These are phyloP conservation scores for Glycine soja DNA, from an alignment of 306 rosid species.

Conservation along the genomic window DNA sequence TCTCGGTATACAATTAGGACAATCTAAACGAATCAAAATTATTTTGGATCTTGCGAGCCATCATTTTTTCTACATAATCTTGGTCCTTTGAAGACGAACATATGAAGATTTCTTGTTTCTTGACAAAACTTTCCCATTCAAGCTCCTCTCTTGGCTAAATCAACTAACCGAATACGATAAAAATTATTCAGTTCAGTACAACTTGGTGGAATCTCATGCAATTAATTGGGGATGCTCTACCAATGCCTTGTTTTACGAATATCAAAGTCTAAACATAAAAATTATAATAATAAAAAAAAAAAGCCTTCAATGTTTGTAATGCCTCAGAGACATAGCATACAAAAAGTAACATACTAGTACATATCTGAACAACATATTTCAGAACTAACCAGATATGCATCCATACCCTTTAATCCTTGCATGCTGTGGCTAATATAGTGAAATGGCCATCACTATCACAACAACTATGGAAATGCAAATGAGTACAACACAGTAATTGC, in stretches of 20 bases:
- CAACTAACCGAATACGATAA: background rate
- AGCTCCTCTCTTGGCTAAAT: conserved; percentile 5
- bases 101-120: background rate
- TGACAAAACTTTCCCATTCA: background rate
- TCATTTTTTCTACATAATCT: background rate
- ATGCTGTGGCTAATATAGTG: background rate
- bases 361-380: background rate
- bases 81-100: background rate
- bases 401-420: conserved; percentile 17
- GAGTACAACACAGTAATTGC: conserved; percentile 29
- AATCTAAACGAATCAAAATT: background rate
- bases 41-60: background rate
- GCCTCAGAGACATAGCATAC: background rate
- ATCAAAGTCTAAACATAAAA: conserved; percentile 14
- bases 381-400: conserved; percentile 9
- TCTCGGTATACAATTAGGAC: background rate
- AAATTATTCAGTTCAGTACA: background rate
- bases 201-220: conserved; percentile 13
- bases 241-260: background rate
- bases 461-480: conserved; percentile 34
- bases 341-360: background rate
- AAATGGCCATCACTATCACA: conserved; percentile 4
- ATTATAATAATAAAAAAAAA: background rate
- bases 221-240: background rate
- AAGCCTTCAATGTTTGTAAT: background rate